A percentile compares a stretch with the other conserved stretches of the same genome.
Conservation (phyloP, 192 early-diverging fungal genomes). For the Coemansia reversa region DNA sequence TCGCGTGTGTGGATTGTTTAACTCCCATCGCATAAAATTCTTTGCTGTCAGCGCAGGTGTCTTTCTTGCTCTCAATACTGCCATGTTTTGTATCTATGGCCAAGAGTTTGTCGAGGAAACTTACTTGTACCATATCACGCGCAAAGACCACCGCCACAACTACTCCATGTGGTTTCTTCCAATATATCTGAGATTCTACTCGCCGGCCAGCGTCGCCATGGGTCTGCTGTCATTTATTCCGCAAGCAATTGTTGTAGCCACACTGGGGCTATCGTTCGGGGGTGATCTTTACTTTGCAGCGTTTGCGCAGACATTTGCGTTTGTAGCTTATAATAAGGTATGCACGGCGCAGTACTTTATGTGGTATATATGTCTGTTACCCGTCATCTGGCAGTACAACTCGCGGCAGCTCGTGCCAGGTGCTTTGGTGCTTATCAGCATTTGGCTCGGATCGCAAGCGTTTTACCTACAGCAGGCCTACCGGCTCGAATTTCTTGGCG, state of each 20-base stretch:
- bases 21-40: constrained; percentile 63
- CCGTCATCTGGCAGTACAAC: constrained; percentile 75
- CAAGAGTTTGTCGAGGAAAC: constrained; percentile 86
- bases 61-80: constrained; percentile 62
- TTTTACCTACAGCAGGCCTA: constrained; percentile 87
- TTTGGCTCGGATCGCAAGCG: constrained; percentile 78
- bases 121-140: constrained; percentile 89
- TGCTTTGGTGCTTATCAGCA: constrained; percentile 57
- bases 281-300: constrained; percentile 84
- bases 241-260: constrained; percentile 67
- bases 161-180: constrained; percentile 97
- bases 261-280: constrained; percentile 69
- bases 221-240: constrained; percentile 81
- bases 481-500: constrained; percentile 80
- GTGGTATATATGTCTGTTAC: constrained; percentile 96
- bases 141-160: constrained; percentile 98
- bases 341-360: constrained; percentile 98
- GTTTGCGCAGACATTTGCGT: constrained; percentile 93
- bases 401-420: constrained; percentile 48
- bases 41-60: constrained; percentile 60
- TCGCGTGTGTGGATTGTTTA: constrained; percentile 39
- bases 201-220: constrained; percentile 53
- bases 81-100: constrained; percentile 80
- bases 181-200: constrained; percentile 77
- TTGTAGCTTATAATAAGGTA: constrained; percentile 97